Conservation (phyloP, 257 asterid genomes). For the Forsythia suspensa region DNA sequence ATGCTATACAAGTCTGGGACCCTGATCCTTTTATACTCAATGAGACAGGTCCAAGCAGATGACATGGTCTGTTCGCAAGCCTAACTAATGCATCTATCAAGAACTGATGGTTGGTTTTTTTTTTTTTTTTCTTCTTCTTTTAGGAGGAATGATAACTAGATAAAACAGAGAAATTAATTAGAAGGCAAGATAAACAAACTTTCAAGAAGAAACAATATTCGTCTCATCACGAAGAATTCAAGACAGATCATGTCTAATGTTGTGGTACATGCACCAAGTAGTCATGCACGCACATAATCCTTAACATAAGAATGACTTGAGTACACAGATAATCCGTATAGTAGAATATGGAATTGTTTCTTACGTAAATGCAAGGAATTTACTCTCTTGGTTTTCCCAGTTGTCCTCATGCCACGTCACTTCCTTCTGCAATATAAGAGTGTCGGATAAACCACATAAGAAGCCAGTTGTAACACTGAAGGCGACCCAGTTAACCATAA, state of each 20-base stretch:
- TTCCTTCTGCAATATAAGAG: conserved; percentile 56
- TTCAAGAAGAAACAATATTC: background rate
- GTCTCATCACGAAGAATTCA: background rate
- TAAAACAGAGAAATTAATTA: background rate
- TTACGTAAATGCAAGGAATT: conserved; percentile 95
- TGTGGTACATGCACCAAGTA: background rate
- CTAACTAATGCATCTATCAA: background rate
- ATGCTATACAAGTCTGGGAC: too few species aligned
- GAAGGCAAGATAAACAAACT: background rate
- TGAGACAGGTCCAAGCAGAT: background rate
- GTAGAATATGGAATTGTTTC: conserved; percentile 25
- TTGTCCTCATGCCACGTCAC: conserved; percentile 97
- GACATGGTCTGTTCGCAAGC: background rate
- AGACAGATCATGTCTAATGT: too few species aligned
- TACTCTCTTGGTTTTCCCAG: conserved; percentile 86
- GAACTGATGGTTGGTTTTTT: background rate
- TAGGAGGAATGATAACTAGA: background rate
- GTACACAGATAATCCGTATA: background rate
- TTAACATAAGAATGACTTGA: background rate
- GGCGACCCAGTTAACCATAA: background rate
- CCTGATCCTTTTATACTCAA: background rate
- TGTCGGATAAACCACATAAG: conserved; percentile 12
- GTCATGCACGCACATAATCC: background rate
- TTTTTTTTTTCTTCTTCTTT: background rate
- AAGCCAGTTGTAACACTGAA: conserved; percentile 7